phyloP scores from a whole-genome alignment of 2,329 filamentous ascomycete species.

The Arthrobotrys musiformis region DNA sequence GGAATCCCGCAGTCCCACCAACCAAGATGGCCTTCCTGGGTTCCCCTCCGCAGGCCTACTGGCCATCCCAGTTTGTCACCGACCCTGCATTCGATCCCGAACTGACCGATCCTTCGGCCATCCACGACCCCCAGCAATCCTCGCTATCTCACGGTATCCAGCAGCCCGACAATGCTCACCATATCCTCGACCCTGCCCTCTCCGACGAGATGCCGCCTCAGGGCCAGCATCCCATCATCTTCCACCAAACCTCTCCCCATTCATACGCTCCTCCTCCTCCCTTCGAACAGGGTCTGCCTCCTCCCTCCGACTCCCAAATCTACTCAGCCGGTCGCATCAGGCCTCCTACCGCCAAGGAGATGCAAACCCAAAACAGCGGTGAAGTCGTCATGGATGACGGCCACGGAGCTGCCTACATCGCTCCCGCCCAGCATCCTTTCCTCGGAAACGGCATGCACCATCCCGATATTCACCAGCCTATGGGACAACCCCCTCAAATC shows the following conservation, averaged over 20 bases:
- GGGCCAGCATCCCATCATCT: constrained; percentile 50
- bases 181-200: constrained; percentile 51
- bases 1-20: background rate
- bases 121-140: constrained; percentile 51
- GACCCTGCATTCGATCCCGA: constrained; percentile 53
- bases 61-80: constrained; percentile 50
- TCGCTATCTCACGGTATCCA: constrained; percentile 36
- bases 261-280: constrained; percentile 46
- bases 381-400: constrained; percentile 55
- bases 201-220: constrained; percentile 52
- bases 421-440: constrained; percentile 51
- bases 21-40: constrained; percentile 48
- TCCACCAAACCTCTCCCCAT: constrained; percentile 52
- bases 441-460: constrained; percentile 54
- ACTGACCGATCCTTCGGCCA: constrained; percentile 46
- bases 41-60: constrained; percentile 51
- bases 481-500: constrained; percentile 51
- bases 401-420: constrained; percentile 52
- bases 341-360: constrained; percentile 37
- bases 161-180: constrained; percentile 42
- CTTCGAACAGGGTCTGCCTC: constrained; percentile 20
- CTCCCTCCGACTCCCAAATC: constrained; percentile 24
- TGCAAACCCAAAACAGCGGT: constrained; percentile 48
- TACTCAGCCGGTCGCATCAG: constrained; percentile 45
- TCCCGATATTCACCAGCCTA: constrained; percentile 50